phyloP scores from a whole-genome alignment of 116 monocot species.

The Cymodocea nodosa region DNA sequence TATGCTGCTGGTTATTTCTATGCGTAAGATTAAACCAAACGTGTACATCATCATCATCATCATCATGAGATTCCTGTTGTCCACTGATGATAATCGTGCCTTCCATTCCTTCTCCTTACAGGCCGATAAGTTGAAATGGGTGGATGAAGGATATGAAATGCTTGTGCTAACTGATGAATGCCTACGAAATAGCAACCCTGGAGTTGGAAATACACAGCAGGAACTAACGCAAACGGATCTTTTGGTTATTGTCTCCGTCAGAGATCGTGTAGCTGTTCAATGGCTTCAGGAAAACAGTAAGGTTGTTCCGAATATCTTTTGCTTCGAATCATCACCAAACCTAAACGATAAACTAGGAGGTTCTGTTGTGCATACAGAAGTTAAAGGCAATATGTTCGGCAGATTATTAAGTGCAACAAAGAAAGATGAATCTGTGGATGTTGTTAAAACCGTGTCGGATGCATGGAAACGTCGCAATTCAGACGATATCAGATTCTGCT shows the following conservation, averaged over 20 bases:
- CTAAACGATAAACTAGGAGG: conserved; percentile 67
- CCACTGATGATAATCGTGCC: background rate
- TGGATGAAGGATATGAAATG: conserved; percentile 78
- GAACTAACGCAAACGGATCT: conserved; percentile 41
- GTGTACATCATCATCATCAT: background rate
- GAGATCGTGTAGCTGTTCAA: conserved; percentile 24
- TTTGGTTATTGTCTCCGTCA: conserved; percentile 52
- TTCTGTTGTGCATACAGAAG: conserved; percentile 17
- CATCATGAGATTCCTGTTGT: background rate
- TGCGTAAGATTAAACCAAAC: background rate
- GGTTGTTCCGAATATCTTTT: conserved; percentile 49
- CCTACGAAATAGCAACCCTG: conserved; percentile 10
- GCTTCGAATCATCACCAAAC: conserved; percentile 57
- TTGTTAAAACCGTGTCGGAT: conserved; percentile 51
- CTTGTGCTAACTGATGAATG: conserved; percentile 41
- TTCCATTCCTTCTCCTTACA: background rate
- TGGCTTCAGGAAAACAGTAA: conserved; percentile 45
- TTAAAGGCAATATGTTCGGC: conserved; percentile 22
- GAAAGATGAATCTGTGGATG: conserved; percentile 22
- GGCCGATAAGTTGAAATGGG: conserved; percentile 64
- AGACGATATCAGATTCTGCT: conserved; percentile 83
- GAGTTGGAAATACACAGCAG: conserved; percentile 14
- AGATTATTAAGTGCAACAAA: conserved; percentile 5
- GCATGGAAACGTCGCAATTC: conserved; percentile 71
- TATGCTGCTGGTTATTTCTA: no score